phyloP scores from a whole-genome alignment of 169 alveolate species.

The Babesia bovis region DNA sequence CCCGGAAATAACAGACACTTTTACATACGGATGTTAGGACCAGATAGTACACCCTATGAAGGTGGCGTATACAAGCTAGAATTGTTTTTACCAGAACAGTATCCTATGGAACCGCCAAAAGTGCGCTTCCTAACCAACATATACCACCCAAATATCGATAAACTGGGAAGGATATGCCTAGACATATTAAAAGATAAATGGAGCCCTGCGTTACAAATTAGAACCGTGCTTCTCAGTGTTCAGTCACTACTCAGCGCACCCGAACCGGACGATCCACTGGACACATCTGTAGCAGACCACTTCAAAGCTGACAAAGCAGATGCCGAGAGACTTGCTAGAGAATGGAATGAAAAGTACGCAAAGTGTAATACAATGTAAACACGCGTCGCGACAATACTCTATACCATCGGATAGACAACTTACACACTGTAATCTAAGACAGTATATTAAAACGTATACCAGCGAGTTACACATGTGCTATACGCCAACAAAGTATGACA shows the following conservation, averaged over 20 bases:
- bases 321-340: constrained; percentile 90
- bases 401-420: neutral
- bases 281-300: constrained; percentile 93
- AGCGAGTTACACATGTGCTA: no score
- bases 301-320: constrained; percentile 89
- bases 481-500: no score
- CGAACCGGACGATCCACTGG: constrained; percentile 98
- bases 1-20: constrained; percentile 93
- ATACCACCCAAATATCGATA: constrained; percentile 98
- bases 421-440: no score
- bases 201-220: constrained; percentile 98
- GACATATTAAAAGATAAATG: constrained; percentile 98
- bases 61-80: constrained; percentile 95
- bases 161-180: constrained; percentile 97
- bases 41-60: constrained; percentile 96
- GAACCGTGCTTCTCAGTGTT: constrained; percentile 95
- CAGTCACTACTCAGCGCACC: constrained; percentile 97
- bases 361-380: constrained; percentile 48
- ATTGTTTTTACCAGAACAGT: constrained; percentile 95
- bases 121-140: constrained; percentile 95
- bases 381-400: neutral
- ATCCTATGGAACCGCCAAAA: constrained; percentile 99
- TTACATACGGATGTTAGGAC: constrained; percentile 93
- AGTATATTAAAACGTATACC: no score
- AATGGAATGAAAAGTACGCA: constrained; percentile 90